phyloP scores from a whole-genome alignment of 2,329 filamentous ascomycete species.

The Trichoderma oligosporum region DNA sequence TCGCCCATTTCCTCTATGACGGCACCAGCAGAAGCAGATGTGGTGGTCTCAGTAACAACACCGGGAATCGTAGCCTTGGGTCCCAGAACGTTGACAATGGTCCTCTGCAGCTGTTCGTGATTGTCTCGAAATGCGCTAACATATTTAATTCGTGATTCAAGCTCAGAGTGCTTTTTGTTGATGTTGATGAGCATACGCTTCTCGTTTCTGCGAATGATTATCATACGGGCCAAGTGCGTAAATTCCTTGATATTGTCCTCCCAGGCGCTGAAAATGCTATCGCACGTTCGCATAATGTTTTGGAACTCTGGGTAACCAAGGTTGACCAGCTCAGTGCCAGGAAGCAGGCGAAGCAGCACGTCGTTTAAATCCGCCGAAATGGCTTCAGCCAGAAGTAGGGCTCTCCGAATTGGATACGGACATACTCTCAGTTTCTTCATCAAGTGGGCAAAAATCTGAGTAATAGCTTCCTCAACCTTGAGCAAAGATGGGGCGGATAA shows the following conservation, averaged over 20 bases:
- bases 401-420: slow-evolving; percentile 88
- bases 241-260: slow-evolving; percentile 97
- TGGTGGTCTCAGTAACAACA: slow-evolving; percentile 42
- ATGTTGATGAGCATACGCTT: slow-evolving; percentile 99
- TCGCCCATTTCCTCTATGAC: slow-evolving; percentile 93
- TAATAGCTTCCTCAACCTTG: slow-evolving; percentile 85
- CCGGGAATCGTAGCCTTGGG: slow-evolving; percentile 60
- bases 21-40: slow-evolving; percentile 45
- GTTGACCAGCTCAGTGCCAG: slow-evolving; percentile 84
- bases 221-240: slow-evolving; percentile 93
- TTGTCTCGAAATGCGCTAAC: slow-evolving; percentile 93
- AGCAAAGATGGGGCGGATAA: slow-evolving; percentile 84
- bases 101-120: slow-evolving; percentile 94
- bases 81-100: slow-evolving; percentile 94
- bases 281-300: slow-evolving; percentile 75
- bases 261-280: slow-evolving; percentile 86
- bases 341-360: slow-evolving; percentile 78
- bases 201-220: slow-evolving; percentile 87
- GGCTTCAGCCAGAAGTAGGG: slow-evolving; percentile 89
- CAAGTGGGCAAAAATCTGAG: slow-evolving; percentile 86
- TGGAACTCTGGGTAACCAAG: slow-evolving; percentile 90
- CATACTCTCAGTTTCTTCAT: slow-evolving; percentile 98
- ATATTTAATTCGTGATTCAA: slow-evolving; percentile 88
- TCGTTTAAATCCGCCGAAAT: slow-evolving; percentile 91
- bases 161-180: slow-evolving; percentile 76